These are phyloP conservation scores for Aureobasidium sp. DNA, from an alignment of 2,329 filamentous ascomycete species.

Conservation along the genomic window DNA sequence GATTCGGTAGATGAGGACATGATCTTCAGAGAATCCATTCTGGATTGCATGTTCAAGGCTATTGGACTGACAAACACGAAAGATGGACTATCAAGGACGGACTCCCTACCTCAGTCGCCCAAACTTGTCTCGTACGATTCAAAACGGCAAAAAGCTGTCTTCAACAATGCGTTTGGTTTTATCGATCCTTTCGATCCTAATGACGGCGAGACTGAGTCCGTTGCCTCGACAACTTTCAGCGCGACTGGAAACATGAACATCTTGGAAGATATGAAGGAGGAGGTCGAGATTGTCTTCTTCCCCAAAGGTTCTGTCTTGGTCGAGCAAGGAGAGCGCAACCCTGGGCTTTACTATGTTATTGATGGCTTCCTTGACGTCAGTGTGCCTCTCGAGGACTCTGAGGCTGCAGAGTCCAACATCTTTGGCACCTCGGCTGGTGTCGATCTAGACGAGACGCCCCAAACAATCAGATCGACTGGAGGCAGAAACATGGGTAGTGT, in stretches of 20 bases:
- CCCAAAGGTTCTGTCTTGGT: slow-evolving; percentile 90
- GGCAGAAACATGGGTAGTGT: slow-evolving; percentile 9
- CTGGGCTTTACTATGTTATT: slow-evolving; percentile 93
- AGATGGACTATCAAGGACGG: slow-evolving; percentile 57
- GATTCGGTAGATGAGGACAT: slow-evolving; percentile 84
- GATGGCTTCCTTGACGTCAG: slow-evolving; percentile 95
- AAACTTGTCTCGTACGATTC: slow-evolving; percentile 78
- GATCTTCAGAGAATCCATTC: slow-evolving; percentile 78
- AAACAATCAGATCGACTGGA: background rate
- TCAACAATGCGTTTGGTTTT: slow-evolving; percentile 83
- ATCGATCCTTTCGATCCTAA: slow-evolving; percentile 77
- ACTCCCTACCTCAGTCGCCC: slow-evolving; percentile 80
- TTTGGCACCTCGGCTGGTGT: slow-evolving; percentile 36
- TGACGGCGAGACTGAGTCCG: slow-evolving; percentile 83
- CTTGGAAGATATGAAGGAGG: slow-evolving; percentile 76
- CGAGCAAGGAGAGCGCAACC: slow-evolving; percentile 94
- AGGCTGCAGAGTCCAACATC: slow-evolving; percentile 34
- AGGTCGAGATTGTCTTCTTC: slow-evolving; percentile 96
- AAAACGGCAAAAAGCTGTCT: slow-evolving; percentile 68
- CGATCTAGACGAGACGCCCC: slow-evolving; percentile 12
- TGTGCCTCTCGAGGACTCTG: slow-evolving; percentile 63
- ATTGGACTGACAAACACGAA: slow-evolving; percentile 71
- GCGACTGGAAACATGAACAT: slow-evolving; percentile 59
- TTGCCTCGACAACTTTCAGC: slow-evolving; percentile 44
- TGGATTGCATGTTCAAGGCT: slow-evolving; percentile 93